Conservation (phyloP, 2,329 filamentous ascomycete species). For the Fusarium duplospermum region DNA sequence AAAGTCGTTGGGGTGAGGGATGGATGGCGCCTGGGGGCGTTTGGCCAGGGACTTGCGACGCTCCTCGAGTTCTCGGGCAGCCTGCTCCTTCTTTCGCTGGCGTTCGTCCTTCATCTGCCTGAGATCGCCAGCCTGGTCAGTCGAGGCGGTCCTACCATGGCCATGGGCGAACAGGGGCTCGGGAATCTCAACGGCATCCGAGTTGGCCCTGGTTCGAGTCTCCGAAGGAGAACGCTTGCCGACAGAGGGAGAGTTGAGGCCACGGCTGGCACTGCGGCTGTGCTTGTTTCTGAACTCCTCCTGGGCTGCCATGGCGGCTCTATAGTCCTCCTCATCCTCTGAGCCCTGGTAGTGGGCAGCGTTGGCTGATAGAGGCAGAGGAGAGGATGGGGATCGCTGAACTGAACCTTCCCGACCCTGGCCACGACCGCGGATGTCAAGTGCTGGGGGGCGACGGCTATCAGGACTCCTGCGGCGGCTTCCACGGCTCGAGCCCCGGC, state of each 20-base stretch:
- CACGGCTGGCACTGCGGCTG: slow-evolving; percentile 62
- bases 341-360: slow-evolving; percentile 56
- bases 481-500: slow-evolving; percentile 63
- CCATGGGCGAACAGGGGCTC: slow-evolving; percentile 46
- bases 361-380: slow-evolving; percentile 76
- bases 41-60: slow-evolving; percentile 85
- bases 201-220: slow-evolving; percentile 50
- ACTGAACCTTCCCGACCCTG: slow-evolving; percentile 68
- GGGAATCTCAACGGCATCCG: slow-evolving; percentile 48
- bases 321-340: slow-evolving; percentile 74
- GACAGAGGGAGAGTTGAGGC: slow-evolving; percentile 51
- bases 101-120: slow-evolving; percentile 69
- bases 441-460: slow-evolving; percentile 53
- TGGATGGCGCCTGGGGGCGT: slow-evolving; percentile 81
- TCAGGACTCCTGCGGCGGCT: slow-evolving; percentile 62
- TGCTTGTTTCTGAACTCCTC: slow-evolving; percentile 68
- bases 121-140: slow-evolving; percentile 65
- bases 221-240: slow-evolving; percentile 53
- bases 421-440: slow-evolving; percentile 72
- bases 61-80: slow-evolving; percentile 88
- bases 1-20: slow-evolving; percentile 77
- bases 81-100: slow-evolving; percentile 76
- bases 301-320: slow-evolving; percentile 63
- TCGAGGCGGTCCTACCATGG: slow-evolving; percentile 53
- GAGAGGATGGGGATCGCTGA: slow-evolving; percentile 81